phyloP scores from a whole-genome alignment of 352 stramenopile genomes.

The Pythium sp. region DNA sequence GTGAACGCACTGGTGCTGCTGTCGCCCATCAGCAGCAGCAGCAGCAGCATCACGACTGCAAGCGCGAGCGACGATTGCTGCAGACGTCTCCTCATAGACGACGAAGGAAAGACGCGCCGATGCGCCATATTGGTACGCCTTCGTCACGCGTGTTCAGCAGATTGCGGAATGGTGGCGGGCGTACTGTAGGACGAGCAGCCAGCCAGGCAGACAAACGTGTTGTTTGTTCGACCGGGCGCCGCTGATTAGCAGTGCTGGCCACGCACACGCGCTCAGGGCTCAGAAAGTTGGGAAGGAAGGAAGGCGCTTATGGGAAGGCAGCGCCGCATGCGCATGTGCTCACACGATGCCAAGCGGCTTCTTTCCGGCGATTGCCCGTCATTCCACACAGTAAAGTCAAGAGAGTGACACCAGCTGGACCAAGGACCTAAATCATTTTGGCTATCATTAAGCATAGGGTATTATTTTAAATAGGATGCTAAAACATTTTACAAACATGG shows the following conservation, averaged over 20 bases:
- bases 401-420: not conserved
- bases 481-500: not conserved
- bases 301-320: not conserved
- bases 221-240: not conserved
- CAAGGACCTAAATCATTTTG: not conserved
- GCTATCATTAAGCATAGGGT: not conserved
- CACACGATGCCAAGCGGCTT: not conserved
- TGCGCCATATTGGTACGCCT: not conserved
- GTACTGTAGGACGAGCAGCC: not conserved
- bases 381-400: not conserved
- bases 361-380: not conserved
- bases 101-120: not conserved
- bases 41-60: not conserved
- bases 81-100: not conserved
- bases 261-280: not conserved
- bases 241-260: not conserved
- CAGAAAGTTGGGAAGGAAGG: not conserved
- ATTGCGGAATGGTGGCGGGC: not conserved
- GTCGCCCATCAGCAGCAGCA: not conserved
- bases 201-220: not conserved
- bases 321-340: not conserved
- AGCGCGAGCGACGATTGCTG: not conserved
- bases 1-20: slow-evolving; percentile 8
- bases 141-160: not conserved
- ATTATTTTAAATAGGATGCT: not conserved